Conservation (phyloP, 257 asterid genomes). For the Jaltomata sinuosa region DNA sequence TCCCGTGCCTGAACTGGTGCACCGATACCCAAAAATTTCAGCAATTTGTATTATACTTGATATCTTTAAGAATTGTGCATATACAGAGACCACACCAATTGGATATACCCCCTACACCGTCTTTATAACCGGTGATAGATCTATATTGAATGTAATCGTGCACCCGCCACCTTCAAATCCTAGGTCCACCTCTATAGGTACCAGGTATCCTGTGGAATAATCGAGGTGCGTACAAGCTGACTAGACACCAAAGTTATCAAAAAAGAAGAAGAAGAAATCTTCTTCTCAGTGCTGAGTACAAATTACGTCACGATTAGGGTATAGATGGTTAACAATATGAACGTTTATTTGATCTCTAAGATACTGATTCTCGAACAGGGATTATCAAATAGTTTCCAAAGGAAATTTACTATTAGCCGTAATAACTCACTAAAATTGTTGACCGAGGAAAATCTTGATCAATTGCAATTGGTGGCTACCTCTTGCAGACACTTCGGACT, state of each 20-base stretch:
- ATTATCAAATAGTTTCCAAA: background rate
- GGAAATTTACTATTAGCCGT: background rate
- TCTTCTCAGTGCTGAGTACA: background rate
- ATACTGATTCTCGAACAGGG: background rate
- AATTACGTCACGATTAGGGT: background rate
- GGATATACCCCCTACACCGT: background rate
- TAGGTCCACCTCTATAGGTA: background rate
- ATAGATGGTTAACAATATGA: background rate
- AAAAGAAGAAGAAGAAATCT: too few relatives aligned
- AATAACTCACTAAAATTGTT: background rate
- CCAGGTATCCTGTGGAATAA: background rate
- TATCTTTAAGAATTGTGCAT: background rate
- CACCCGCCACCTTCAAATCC: background rate
- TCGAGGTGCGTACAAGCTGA: background rate
- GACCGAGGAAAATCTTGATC: background rate
- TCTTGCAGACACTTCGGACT: background rate
- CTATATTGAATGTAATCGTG: background rate
- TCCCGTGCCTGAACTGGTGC: background rate
- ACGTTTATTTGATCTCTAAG: background rate
- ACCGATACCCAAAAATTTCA: background rate
- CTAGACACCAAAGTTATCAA: background rate
- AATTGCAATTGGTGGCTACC: background rate
- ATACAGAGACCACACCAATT: background rate
- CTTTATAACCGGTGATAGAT: background rate
- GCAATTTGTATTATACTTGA: background rate